Evolutionary conservation across 225 moss, liverwort and hornwort genomes (phyloP).

Genomic region (Straminergon stramineum): DNA sequence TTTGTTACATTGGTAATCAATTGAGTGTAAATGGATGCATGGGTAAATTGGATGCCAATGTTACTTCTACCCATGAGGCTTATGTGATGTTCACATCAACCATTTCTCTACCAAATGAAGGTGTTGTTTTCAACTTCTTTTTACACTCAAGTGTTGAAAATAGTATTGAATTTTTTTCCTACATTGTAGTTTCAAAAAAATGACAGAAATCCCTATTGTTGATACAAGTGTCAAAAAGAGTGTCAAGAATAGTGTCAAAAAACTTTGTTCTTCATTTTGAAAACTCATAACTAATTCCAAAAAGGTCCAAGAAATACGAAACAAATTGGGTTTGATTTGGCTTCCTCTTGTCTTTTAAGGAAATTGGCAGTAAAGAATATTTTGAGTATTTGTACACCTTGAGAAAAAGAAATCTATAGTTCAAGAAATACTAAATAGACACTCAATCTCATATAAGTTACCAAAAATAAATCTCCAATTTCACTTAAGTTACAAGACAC

Average conservation of each 20-base stretch:
- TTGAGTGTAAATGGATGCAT: not conserved
- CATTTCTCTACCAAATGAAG: not conserved
- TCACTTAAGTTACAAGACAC: not conserved
- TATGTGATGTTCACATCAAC: rapidly evolving
- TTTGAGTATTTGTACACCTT: not conserved
- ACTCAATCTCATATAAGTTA: not conserved
- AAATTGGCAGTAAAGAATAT: not conserved
- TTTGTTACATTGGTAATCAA: not conserved
- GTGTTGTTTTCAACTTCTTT: not conserved
- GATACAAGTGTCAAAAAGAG: not conserved
- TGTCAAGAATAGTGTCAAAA: not conserved
- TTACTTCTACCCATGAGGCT: not conserved
- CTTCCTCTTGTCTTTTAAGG: not conserved
- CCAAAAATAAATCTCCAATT: not conserved
- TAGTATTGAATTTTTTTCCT: not conserved
- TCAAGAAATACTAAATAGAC: not conserved
- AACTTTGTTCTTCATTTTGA: not conserved
- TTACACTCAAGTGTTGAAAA: not conserved
- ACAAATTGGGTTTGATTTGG: not conserved
- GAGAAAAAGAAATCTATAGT: rapidly evolving
- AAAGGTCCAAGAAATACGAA: not conserved
- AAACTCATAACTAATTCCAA: not conserved
- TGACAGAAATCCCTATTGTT: not conserved
- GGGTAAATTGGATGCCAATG: not conserved
- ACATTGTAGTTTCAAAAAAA: not conserved